A percentile compares a stretch with the other conserved stretches of the same genome.
These are phyloP conservation scores for Ochetophila trinervis DNA, from an alignment of 306 rosid genomes.

Conservation along the genomic window DNA sequence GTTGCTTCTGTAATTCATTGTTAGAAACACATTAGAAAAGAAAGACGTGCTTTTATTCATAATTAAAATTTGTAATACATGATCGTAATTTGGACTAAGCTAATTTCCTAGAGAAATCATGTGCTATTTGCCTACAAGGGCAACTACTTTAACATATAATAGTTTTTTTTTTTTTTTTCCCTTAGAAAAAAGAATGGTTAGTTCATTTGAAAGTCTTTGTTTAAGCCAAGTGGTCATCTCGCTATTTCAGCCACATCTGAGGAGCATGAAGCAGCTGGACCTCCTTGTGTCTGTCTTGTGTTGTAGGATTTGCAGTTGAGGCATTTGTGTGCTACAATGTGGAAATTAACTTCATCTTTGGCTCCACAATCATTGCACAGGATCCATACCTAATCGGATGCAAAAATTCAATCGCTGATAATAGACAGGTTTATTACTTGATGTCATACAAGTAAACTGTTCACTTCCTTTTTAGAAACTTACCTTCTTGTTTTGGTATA, in stretches of 20 bases:
- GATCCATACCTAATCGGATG: slow-evolving; percentile 60
- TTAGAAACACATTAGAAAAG: too few relatives aligned
- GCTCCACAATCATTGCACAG: slow-evolving; percentile 74
- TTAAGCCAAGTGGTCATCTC: slow-evolving; percentile 7
- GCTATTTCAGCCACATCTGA: slow-evolving; percentile 39
- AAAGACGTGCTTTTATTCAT: too few relatives aligned
- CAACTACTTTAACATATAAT: too few relatives aligned
- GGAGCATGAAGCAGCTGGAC: slow-evolving; percentile 33
- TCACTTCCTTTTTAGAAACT: slow-evolving; percentile 3
- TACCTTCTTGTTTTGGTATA: slow-evolving; percentile 51
- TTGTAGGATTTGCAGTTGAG: slow-evolving; percentile 61
- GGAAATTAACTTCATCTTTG: slow-evolving; percentile 52
- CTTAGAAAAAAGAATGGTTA: not conserved
- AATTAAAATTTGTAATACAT: too few relatives aligned
- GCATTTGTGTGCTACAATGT: slow-evolving; percentile 62
- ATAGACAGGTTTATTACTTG: not conserved
- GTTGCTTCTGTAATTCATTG: too few relatives aligned
- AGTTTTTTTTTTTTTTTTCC: too few relatives aligned
- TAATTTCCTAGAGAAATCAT: too few relatives aligned
- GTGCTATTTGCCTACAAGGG: too few relatives aligned
- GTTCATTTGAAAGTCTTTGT: not conserved
- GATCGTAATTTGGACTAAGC: too few relatives aligned
- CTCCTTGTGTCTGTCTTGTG: slow-evolving; percentile 55
- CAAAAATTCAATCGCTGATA: slow-evolving; percentile 6
- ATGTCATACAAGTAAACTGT: not conserved